Percentiles rank a stretch among this genome's conserved stretches.
phyloP scores from a whole-genome alignment of 352 stramenopile species.

The Aphanomyces stellatus region DNA sequence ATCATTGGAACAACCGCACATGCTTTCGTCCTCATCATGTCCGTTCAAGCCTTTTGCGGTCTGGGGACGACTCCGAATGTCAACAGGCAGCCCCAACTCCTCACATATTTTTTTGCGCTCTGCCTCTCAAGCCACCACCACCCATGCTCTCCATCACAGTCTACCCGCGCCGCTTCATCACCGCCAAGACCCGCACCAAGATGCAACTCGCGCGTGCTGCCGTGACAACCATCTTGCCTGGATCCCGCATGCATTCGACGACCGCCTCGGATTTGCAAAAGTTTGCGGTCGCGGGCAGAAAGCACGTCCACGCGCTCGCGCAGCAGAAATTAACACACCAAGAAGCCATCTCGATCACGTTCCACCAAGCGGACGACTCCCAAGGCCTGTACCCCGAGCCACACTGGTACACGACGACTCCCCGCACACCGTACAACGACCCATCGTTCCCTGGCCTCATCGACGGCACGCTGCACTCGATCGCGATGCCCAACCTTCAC shows the following conservation, averaged over 20 bases:
- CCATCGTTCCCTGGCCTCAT: conserved; percentile 47
- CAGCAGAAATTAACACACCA: not conserved
- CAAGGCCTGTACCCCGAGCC: conserved; percentile 29
- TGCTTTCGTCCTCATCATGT: too few species aligned
- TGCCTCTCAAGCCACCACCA: too few species aligned
- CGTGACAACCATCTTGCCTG: not conserved
- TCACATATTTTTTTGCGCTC: too few species aligned
- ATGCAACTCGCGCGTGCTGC: conserved; percentile 5
- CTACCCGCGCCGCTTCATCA: conserved; percentile 72
- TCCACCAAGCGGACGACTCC: too few species aligned
- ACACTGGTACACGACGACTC: conserved; percentile 73
- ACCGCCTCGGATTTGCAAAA: not conserved
- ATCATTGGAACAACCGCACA: too few species aligned
- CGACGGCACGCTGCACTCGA: conserved; percentile 35
- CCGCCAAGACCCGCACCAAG: conserved; percentile 45
- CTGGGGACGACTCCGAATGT: too few species aligned
- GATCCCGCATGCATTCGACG: not conserved
- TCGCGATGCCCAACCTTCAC: conserved; percentile 79
- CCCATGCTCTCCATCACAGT: conserved; percentile 77
- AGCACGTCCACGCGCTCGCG: not conserved
- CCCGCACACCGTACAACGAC: conserved; percentile 46
- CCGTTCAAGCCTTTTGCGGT: too few species aligned
- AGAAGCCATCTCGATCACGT: not conserved
- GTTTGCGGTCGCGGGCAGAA: not conserved
- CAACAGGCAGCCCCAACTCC: too few species aligned